phyloP scores from a whole-genome alignment of 768 basidiomycete genomes.

The Suillus subluteus region DNA sequence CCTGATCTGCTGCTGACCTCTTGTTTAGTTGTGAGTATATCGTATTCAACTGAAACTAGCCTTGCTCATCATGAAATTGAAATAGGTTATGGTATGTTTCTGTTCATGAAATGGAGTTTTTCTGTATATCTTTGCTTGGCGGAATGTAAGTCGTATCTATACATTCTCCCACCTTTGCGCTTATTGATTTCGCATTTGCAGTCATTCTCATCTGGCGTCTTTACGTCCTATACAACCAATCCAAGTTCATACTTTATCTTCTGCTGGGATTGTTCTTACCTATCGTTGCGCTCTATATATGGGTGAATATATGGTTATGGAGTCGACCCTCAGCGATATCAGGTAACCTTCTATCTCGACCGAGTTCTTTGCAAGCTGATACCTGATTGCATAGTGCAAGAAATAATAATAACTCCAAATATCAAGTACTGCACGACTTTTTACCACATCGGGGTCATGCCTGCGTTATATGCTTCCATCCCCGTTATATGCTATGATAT shows the following conservation, averaged over 20 bases:
- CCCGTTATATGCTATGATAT: neutral
- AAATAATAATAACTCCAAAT: neutral
- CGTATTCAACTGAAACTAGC: too few species aligned
- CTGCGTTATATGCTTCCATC: neutral
- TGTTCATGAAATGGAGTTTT: too few species aligned
- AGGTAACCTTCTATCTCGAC: neutral
- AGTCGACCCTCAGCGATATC: neutral
- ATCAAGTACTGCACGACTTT: neutral
- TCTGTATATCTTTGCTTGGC: too few species aligned
- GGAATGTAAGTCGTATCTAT: too few species aligned
- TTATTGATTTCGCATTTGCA: too few species aligned
- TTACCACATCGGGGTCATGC: neutral
- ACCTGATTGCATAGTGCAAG: neutral
- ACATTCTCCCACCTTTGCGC: too few species aligned
- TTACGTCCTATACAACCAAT: neutral
- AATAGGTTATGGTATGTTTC: too few species aligned
- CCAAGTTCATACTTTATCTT: neutral
- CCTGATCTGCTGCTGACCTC: too few species aligned
- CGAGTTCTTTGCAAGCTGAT: neutral
- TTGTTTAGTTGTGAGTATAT: too few species aligned
- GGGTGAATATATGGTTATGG: neutral
- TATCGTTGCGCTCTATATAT: neutral
- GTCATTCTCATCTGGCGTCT: too few species aligned
- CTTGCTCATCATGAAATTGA: too few species aligned
- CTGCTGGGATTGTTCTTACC: neutral